Evolutionary conservation across 1,139 yeast species (phyloP).

Genomic region (Debaryomyces psychrophilus): DNA sequence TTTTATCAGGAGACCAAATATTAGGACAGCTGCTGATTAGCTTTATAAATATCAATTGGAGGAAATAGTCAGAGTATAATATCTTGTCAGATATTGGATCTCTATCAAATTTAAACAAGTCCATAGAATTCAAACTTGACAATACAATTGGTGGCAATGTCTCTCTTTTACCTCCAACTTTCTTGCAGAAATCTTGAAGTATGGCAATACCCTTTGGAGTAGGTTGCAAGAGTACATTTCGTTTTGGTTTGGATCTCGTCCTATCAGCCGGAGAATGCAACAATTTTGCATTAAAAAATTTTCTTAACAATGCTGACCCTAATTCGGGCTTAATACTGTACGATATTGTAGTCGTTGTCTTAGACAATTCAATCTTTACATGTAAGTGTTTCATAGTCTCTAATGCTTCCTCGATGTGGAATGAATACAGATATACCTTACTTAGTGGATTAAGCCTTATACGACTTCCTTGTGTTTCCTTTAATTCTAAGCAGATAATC

Average conservation of each 20-base stretch:
- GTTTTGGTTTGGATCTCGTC: constrained; percentile 54
- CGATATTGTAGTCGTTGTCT: constrained; percentile 61
- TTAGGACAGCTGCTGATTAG: constrained; percentile 72
- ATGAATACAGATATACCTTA: constrained; percentile 52
- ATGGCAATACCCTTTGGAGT: constrained; percentile 90
- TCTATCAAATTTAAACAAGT: constrained; percentile 69
- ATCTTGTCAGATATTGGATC: constrained; percentile 62
- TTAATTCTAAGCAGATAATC: constrained; percentile 51
- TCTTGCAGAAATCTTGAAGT: constrained; percentile 60
- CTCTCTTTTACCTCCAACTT: constrained; percentile 52
- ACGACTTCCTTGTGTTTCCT: constrained; percentile 20
- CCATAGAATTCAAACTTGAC: constrained; percentile 70
- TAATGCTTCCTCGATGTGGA: constrained; percentile 56
- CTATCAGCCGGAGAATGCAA: constrained; percentile 79
- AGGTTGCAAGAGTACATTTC: constrained; percentile 62
- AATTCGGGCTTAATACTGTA: constrained; percentile 59
- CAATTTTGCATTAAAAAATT: constrained; percentile 67
- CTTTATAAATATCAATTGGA: constrained; percentile 63
- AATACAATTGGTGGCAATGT: constrained; percentile 49
- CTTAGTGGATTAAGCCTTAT: constrained; percentile 17
- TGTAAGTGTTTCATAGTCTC: constrained; percentile 52
- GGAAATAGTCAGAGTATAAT: constrained; percentile 63
- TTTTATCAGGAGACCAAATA: constrained; percentile 61
- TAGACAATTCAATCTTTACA: constrained; percentile 48
- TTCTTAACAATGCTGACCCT: constrained; percentile 52